A percentile compares a stretch with the other conserved stretches of the same genome.
These are phyloP conservation scores for Picochlorum costavermella DNA, from an alignment of 139 green algal genomes.

Conservation along the genomic window DNA sequence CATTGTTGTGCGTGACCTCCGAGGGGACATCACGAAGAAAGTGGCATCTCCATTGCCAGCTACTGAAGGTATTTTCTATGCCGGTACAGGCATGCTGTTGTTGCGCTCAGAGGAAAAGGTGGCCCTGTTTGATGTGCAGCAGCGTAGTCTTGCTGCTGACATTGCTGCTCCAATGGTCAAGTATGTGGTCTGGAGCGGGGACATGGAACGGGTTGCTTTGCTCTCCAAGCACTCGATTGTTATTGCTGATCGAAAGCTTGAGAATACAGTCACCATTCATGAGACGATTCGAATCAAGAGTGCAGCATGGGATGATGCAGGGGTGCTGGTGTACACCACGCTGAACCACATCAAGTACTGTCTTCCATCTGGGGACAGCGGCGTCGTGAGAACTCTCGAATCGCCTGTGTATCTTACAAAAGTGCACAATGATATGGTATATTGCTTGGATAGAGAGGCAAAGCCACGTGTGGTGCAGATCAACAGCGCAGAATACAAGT, in stretches of 20 bases:
- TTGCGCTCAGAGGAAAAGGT: slow-evolving; percentile 93
- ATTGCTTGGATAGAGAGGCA: slow-evolving; percentile 93
- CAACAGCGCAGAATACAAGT: slow-evolving; percentile 93
- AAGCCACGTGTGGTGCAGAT: slow-evolving; percentile 84
- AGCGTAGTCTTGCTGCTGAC: slow-evolving; percentile 78
- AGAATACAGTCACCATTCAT: slow-evolving; percentile 83
- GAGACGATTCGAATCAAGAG: slow-evolving; percentile 95
- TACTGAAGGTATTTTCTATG: slow-evolving; percentile 92
- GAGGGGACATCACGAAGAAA: slow-evolving; percentile 95
- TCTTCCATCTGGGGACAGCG: slow-evolving; percentile 93
- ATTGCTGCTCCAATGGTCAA: slow-evolving; percentile 86
- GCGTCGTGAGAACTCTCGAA: slow-evolving; percentile 97
- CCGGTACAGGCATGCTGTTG: slow-evolving; percentile 90
- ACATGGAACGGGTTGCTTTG: slow-evolving; percentile 90
- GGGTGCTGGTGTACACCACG: slow-evolving; percentile 97
- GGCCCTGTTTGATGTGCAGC: slow-evolving; percentile 96
- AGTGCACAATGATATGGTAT: slow-evolving; percentile 64
- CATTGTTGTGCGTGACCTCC: slow-evolving; percentile 93
- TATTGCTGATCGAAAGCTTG: slow-evolving; percentile 87
- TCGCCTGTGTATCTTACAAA: slow-evolving; percentile 88
- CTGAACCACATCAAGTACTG: slow-evolving; percentile 99
- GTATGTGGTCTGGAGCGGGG: slow-evolving; percentile 94
- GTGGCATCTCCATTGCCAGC: slow-evolving; percentile 56
- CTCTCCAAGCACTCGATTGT: slow-evolving; percentile 97
- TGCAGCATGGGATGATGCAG: slow-evolving; percentile 92